A percentile compares a stretch with the other conserved stretches of the same genome.
phyloP scores from a whole-genome alignment of 805 yeast genomes.

The Candida methanosorbosa region DNA sequence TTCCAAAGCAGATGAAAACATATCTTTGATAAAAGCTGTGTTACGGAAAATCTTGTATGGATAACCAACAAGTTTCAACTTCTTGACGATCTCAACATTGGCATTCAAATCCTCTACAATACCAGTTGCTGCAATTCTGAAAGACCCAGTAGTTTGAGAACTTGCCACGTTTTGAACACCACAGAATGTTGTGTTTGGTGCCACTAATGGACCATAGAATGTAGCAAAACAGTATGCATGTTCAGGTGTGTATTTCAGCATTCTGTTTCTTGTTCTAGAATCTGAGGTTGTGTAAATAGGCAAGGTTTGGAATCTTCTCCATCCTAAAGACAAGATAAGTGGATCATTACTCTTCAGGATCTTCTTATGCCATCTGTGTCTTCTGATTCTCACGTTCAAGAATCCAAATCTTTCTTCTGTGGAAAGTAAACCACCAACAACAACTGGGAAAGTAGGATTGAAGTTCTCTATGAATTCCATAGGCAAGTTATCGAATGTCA shows the following conservation, averaged over 20 bases:
- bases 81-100: conserved; percentile 86
- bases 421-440: conserved; percentile 84
- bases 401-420: conserved; percentile 92
- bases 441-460: conserved; percentile 76
- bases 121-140: conserved; percentile 96
- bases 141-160: conserved; percentile 77
- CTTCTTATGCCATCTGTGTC: conserved; percentile 98
- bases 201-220: conserved; percentile 93
- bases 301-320: conserved; percentile 97
- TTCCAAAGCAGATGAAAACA: conserved; percentile 88
- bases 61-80: conserved; percentile 88
- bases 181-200: conserved; percentile 96
- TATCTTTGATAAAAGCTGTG: conserved; percentile 95
- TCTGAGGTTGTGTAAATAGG: conserved; percentile 96
- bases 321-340: conserved; percentile 83
- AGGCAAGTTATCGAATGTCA: conserved; percentile 77
- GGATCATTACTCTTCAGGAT: conserved; percentile 95
- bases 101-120: conserved; percentile 89
- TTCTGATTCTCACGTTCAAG: conserved; percentile 86
- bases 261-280: conserved; percentile 94
- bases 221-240: conserved; percentile 95
- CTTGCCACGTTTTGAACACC: conserved; percentile 87
- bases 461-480: conserved; percentile 86
- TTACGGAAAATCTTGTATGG: conserved; percentile 91
- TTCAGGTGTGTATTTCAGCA: conserved; percentile 97